Evolutionary conservation across 352 stramenopile genomes (phyloP), one percentile per base, ranked within the genome.

Genomic region (Phytophthora constricta): DNA sequence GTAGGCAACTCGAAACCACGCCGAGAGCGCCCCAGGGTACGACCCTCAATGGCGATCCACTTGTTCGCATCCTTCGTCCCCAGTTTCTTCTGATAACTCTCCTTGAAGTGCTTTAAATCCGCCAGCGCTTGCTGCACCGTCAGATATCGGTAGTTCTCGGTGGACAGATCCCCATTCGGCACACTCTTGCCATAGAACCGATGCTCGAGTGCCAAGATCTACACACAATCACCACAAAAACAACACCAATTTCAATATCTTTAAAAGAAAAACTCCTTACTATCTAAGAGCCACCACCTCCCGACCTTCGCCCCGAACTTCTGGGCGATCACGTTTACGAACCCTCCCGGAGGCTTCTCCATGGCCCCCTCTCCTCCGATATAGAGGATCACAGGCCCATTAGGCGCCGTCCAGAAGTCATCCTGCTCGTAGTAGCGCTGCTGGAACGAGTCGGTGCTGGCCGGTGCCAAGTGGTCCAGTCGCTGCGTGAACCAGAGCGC

Each of bases 161-260:
- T 92, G 47, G 84, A 88, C 26, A 96, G 64, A 61, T 91, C 82
- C 25, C 74, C 71, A 26, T 91, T 90, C n/a, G 90, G 89, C 16
- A 94, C 68, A 58, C 84, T 94, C 63, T 94, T 83, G 25, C 90
- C 90, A 52, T 97, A 97, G 47, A 95, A 97, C 14, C 90, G 83
- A 62, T 97, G 90, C 59, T 97, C 90, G 14, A 97, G 72, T 39
- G 90, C 85, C 54, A 96, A 55, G 55, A 96, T 84, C 68, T 91
- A 63, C 23, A 60, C 19, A 28, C 2, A 49, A 26, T 60, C 22
- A 43, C 3, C 41, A 28, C 7, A 19, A 23, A 19, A 52, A n/a
- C 22, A 66, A 28, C 48, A 55, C 27, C 19, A 50, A 53, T 33
- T 43, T 42, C 48, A 25, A 48, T 16, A 55, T 3, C 13, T 22